Conservation (phyloP, 345 rosid genomes). For the Gossypium rotundifolium region DNA sequence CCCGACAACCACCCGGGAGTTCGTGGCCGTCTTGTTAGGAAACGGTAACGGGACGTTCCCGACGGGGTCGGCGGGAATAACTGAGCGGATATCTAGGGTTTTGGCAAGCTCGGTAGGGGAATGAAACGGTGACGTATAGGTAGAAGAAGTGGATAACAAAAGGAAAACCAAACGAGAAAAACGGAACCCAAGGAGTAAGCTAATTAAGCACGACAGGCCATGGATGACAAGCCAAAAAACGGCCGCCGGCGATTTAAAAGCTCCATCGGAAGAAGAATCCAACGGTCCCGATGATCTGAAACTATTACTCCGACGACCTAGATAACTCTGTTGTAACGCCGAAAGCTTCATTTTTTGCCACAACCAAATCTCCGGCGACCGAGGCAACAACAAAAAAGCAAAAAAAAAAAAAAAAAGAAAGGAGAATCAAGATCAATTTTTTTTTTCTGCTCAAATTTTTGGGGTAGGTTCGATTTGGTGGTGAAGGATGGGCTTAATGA, state of each 20-base stretch:
- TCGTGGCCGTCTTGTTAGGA: slow-evolving; percentile 32
- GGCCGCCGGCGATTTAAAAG: slow-evolving; percentile 58
- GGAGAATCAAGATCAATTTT: not conserved
- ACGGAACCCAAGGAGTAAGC: slow-evolving; percentile 84
- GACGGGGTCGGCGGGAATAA: slow-evolving; percentile 21
- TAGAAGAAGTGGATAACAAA: slow-evolving; percentile 62
- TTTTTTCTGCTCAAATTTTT: too few relatives aligned
- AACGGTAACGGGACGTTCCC: slow-evolving; percentile 20
- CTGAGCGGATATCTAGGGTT: slow-evolving; percentile 20
- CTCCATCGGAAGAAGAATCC: slow-evolving; percentile 55
- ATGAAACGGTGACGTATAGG: slow-evolving; percentile 59
- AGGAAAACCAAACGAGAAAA: slow-evolving; percentile 92
- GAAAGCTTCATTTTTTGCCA: slow-evolving; percentile 63
- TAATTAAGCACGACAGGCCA: slow-evolving; percentile 75
- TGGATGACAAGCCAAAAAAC: slow-evolving; percentile 75
- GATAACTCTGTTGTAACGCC: slow-evolving; percentile 70
- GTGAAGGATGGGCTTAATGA: not conserved
- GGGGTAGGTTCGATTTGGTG: too few relatives aligned
- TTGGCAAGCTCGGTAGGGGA: slow-evolving; percentile 21
- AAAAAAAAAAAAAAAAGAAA: not conserved
- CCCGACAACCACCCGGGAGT: slow-evolving; percentile 87
- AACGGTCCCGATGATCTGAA: slow-evolving; percentile 47
- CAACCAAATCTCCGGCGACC: slow-evolving; percentile 13
- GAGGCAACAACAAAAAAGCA: not conserved
- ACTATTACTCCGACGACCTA: slow-evolving; percentile 61